Base-by-base conservation (phyloP, 192 early-diverging fungal genomes). In the Backusella macrospora region DNA sequence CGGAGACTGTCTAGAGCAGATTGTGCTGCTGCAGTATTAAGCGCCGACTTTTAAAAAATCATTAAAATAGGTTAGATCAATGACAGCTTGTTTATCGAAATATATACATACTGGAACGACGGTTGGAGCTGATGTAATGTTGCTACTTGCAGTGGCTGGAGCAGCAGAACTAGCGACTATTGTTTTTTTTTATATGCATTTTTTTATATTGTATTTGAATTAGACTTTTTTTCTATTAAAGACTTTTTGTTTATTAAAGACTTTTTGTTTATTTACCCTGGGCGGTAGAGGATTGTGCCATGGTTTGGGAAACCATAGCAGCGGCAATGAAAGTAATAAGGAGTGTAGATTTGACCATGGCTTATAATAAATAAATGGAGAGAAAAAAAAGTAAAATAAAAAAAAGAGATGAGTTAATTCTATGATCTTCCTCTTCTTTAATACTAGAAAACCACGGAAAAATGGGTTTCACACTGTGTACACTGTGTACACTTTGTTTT, bases 381-480 rank as follows among this genome's bases (percentile, higher is more conserved):
- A 37, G n/a, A 34, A 34, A 34, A 34, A 34, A 34, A 66, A 66
- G 45, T 40, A 29, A 66, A 74, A 65, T 40, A 29, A 66, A 74
- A 65, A 74, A 68, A 40, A 68, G 26, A 23, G 34, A 66, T 68
- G 12, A 39, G 29, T 26, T 45, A 26, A 70, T 65, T 65, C 34
- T 38, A 38, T 65, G 63, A 65, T 38, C 26, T 39, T 65, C 38
- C 26, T 38, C 38, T 65, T 65, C 63, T 47, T 47, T 46, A 39
- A 39, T 70, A 47, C 1, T n/a, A 1, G n/a, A 13, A 13, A 9
- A 47, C 68, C 64, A 8, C 10, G 15, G 68, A 8, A 70, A 29
- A 18, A 70, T n/a, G 26, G 42, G 43, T 29, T 70, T 39, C 39
- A 44, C 65, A 44, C 65, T 44, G 38, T 39, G 43, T 48, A 47